Evolutionary conservation across 352 stramenopile species (phyloP), one percentile per base, ranked within the genome.

Genomic region (Pythium guiyangense): DNA sequence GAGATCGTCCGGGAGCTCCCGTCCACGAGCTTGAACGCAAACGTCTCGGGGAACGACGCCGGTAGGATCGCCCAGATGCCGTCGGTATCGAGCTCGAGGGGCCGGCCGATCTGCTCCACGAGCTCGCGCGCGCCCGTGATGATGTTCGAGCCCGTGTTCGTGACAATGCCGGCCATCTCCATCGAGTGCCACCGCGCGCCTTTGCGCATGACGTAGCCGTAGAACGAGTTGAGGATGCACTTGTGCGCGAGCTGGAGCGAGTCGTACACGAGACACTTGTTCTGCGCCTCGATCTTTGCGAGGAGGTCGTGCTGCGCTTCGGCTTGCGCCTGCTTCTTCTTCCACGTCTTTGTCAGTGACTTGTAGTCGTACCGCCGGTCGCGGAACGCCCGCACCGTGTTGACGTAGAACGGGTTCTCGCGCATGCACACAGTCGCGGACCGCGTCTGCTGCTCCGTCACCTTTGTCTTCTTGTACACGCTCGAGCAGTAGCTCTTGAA

Each of bases 301-400:
- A 94, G 66, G 25, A 93, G 60, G 25, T 89, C 88, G 37, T 94
- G 74, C n/a, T 79, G 70, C 39, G 93, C 87, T 35, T 94, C 93
- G 5, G 81, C 79, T 63, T 84, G 53, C 1, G 66, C 53, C 22
- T 88, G 75, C 49, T 96, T 96, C 43, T 81, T 82, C 43, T 96
- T 94, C 84, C 88, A 97, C 40, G 84, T 84, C 67, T 99, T 99
- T 0, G 96, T 99, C 49, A 99, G 71, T 37, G 96, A 92, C 72
- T 99, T 99, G 77, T 99, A 99, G 62, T 99, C 97, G 73, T 99
- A 99, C 3, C 97, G 87, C 49, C 97, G 92, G 66, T 99, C 97
- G 49, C 97, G 91, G 66, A 99, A 99, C 15, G 92, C 90, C n/a
- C 96, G 90, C 8, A 99, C 96, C 3, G 97, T 99, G 74, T 99